These are phyloP conservation scores for Musa beccarii DNA, from an alignment of 176 grass and related monocot genomes.

Conservation along the genomic window DNA sequence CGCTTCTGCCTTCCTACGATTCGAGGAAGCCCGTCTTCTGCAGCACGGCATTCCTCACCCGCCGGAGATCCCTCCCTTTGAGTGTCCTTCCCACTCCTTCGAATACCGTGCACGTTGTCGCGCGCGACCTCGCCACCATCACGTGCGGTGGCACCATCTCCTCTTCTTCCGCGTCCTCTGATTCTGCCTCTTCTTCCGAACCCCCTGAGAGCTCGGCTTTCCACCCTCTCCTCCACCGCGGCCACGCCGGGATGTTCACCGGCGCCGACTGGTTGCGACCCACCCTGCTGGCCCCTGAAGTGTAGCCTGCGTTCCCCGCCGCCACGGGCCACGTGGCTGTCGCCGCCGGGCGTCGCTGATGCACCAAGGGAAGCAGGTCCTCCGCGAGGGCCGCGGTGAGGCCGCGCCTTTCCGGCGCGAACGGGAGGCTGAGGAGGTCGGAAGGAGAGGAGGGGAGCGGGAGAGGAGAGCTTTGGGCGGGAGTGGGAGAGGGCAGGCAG, in stretches of 20 bases:
- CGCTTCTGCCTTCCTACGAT: not conserved
- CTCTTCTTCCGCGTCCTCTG: constrained; percentile 14
- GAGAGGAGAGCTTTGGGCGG: no score
- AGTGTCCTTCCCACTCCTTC: constrained; percentile 30
- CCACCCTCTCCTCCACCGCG: not conserved
- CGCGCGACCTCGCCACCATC: constrained; percentile 27
- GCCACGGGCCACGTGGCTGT: no score
- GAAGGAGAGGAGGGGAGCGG: no score
- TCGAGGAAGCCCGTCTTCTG: constrained; percentile 32
- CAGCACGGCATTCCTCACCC: constrained; percentile 32
- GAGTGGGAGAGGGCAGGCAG: no score
- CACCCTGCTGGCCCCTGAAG: not conserved
- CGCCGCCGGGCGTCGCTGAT: no score
- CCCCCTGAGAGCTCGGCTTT: not conserved
- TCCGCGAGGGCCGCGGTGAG: no score
- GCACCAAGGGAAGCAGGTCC: no score
- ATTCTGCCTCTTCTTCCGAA: constrained; percentile 3
- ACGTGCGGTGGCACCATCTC: constrained; percentile 37
- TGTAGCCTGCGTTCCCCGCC: no score
- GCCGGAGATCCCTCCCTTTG: constrained; percentile 37
- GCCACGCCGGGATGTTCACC: constrained; percentile 12
- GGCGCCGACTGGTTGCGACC: constrained; percentile 17
- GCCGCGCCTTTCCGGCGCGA: no score
- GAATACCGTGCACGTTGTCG: constrained; percentile 26
- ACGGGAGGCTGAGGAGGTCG: no score